Evolutionary conservation across 345 rosid species (phyloP).

Genomic region (Citrus sinensis): DVS_A1.0 CM039161.1:2745001-2745500

Average conservation of each 20-base stretch:
- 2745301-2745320: neutral
- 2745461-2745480: conserved; percentile 5
- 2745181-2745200: conserved; percentile 73
- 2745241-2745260: conserved; percentile 67
- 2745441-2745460: neutral
- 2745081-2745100: neutral
- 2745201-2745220: conserved; percentile 44
- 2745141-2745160: neutral
- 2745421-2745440: neutral
- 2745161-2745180: neutral
- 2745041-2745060: neutral
- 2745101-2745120: neutral
- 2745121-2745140: neutral
- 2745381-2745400: conserved; percentile 63
- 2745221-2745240: conserved; percentile 72
- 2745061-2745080: neutral
- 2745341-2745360: neutral
- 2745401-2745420: conserved; percentile 55
- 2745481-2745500: conserved; percentile 11
- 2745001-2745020: no score
- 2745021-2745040: neutral
- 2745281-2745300: conserved; percentile 1
- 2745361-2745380: conserved; percentile 55
- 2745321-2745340: neutral
- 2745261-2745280: conserved; percentile 89